Base-by-base conservation (phyloP, 2,329 filamentous ascomycete genomes). In the Penicillium sp. region DNA sequence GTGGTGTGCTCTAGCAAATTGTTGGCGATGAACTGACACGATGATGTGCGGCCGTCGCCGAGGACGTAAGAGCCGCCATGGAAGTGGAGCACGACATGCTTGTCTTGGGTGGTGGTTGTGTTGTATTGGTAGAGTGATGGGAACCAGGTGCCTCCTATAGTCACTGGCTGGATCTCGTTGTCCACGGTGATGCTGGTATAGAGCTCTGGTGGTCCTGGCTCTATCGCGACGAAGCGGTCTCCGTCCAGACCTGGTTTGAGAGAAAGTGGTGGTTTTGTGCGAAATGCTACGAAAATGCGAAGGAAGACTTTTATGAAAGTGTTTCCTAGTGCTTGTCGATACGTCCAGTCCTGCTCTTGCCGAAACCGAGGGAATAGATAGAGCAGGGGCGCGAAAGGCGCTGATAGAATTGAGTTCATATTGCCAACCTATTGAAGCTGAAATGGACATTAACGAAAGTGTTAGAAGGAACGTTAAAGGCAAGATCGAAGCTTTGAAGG, bases 11-110 rank as follows among this genome's bases (percentile, higher is more conserved):
- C n/a, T 3, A 53, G 48, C 21, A 55, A 40, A 10, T 32, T 52
- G 34, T 49, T 34, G 22, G 49, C 50, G 12, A 55, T 32, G 49
- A 45, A 49, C 10, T 48, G 21, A 34, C 40, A 52, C 5, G 37
- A 53, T 24, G 49, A 45, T 40, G 45, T 48, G 13, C 52, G 52
- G 19, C 53, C 54, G 17, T 47, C 44, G 9, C 53, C 28, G 22
- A 52, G 46, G 19, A 56, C 47, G 32, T 55, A 51, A 31, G 53
- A 53, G 28, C 52, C 52, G 7, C 52, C 53, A 19, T 56, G 52
- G 24, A 56, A 54, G 21, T 52, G 44, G 6, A 56, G 38, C n/a
- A 56, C 47, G 33, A 56, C 31, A 6, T 50, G 47, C 29, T 51
- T 43, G 32, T 51, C 37, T 31, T 51, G 34, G 7, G 34, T 37